These are phyloP conservation scores for Pilobolus umbonatus DNA, from an alignment of 192 early-diverging fungal species.

Conservation along the genomic window DNA sequence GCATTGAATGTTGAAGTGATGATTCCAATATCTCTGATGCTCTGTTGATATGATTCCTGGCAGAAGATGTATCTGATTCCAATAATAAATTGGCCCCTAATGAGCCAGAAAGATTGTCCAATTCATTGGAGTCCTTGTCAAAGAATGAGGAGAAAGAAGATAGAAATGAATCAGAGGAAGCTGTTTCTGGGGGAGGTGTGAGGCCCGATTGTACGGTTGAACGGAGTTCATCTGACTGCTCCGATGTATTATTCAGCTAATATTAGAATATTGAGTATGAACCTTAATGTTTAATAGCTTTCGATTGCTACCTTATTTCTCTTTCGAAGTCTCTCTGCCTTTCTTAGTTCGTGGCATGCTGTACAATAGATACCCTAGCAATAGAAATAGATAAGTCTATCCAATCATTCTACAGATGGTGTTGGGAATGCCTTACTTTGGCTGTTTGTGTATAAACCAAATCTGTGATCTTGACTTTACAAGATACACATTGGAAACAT, in stretches of 20 bases:
- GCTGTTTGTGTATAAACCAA: constrained; percentile 76
- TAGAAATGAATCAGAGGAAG: neutral
- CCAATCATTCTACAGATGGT: neutral
- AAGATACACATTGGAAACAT: constrained; percentile 73
- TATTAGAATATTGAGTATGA: too few species aligned
- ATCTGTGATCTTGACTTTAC: constrained; percentile 68
- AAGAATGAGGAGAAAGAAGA: constrained; percentile 30
- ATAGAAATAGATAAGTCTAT: neutral
- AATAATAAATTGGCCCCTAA: constrained; percentile 23
- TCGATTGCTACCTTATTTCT: constrained; percentile 24
- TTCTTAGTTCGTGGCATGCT: constrained; percentile 61
- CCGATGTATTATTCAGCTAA: too few species aligned
- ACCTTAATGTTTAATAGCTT: too few species aligned
- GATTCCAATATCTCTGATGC: constrained; percentile 15
- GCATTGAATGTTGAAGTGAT: constrained; percentile 2
- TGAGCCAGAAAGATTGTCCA: constrained; percentile 29
- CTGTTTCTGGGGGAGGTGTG: neutral
- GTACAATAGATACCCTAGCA: constrained; percentile 69
- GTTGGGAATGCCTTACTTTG: constrained; percentile 35
- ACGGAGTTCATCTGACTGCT: too few species aligned
- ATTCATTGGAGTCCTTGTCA: constrained; percentile 33
- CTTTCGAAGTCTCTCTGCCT: constrained; percentile 52
- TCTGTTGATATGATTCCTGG: constrained; percentile 7
- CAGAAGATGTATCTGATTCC: constrained; percentile 1
- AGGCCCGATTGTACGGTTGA: too few species aligned